A percentile compares a stretch with the other conserved stretches of the same genome.
Conservation (phyloP, 495 filamentous ascomycete species). For the Cudoniella acicularis region DNA sequence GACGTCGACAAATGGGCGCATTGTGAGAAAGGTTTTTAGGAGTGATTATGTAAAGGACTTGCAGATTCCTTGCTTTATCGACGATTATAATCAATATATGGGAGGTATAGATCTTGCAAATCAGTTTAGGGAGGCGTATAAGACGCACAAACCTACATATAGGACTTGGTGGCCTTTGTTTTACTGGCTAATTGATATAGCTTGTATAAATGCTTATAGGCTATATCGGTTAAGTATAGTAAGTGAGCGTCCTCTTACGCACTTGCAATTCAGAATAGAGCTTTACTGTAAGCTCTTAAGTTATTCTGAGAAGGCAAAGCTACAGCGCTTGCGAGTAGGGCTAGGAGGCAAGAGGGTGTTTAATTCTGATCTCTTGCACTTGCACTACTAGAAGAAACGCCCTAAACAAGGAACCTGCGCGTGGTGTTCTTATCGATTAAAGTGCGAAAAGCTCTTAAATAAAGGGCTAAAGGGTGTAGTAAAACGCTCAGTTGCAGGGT, state of each 20-base stretch:
- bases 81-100: slow-evolving; percentile 31
- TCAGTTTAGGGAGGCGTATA: slow-evolving; percentile 23
- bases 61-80: slow-evolving; percentile 15
- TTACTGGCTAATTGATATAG: slow-evolving; percentile 27
- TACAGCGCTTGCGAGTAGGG: background rate
- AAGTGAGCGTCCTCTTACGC: background rate
- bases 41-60: slow-evolving; percentile 4
- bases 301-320: no score
- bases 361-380: background rate
- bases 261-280: background rate
- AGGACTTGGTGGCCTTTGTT: slow-evolving; percentile 26
- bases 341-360: background rate
- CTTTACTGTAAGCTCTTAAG: no score
- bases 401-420: background rate
- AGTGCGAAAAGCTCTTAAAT: background rate
- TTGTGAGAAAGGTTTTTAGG: slow-evolving; percentile 14
- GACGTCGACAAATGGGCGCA: slow-evolving; percentile 13
- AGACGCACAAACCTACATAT: slow-evolving; percentile 12
- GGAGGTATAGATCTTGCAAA: slow-evolving; percentile 29
- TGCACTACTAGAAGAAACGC: background rate
- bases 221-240: background rate
- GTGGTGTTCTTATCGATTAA: background rate
- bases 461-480: background rate
- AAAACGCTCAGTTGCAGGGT: no score
- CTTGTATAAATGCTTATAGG: slow-evolving; percentile 3